phyloP scores from a whole-genome alignment of 495 filamentous ascomycete species.

The Astrothelium subdiscretum region DNA sequence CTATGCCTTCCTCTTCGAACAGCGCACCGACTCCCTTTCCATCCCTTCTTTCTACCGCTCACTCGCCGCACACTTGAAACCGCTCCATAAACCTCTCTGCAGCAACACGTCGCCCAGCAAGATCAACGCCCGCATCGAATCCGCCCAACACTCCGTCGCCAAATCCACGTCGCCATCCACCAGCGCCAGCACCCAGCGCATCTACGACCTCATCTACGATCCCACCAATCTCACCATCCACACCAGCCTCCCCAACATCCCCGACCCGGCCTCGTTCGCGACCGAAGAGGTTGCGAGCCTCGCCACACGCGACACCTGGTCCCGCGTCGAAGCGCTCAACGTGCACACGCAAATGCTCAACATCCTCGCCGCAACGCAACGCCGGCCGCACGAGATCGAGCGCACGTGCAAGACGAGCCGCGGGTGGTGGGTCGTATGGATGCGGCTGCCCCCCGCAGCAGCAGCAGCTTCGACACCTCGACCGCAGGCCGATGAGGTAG shows the following conservation, averaged over 20 bases:
- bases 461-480: conserved; percentile 15
- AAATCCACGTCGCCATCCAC: conserved; percentile 37
- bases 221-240: conserved; percentile 62
- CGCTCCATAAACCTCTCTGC: conserved; percentile 60
- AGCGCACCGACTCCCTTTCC: conserved; percentile 52
- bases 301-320: conserved; percentile 45
- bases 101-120: conserved; percentile 50
- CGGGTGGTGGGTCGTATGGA: conserved; percentile 98
- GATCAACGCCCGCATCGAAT: conserved; percentile 37
- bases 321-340: conserved; percentile 78
- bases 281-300: conserved; percentile 16
- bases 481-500: conserved; percentile 9
- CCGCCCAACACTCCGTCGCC: conserved; percentile 3
- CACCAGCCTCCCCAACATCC: conserved; percentile 85
- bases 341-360: conserved; percentile 77
- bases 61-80: conserved; percentile 69
- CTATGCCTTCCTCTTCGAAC: conserved; percentile 78
- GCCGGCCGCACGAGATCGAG: conserved; percentile 53
- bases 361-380: conserved; percentile 54
- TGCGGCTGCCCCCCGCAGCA: conserved; percentile 45
- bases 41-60: conserved; percentile 63
- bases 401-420: conserved; percentile 82
- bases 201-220: conserved; percentile 84
- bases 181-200: conserved; percentile 34
- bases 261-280: conserved; percentile 39